A percentile compares a stretch with the other conserved stretches of the same genome.
Evolutionary conservation across 257 asterid species (phyloP).

Genomic region (Euphrasia confusa): DNA sequence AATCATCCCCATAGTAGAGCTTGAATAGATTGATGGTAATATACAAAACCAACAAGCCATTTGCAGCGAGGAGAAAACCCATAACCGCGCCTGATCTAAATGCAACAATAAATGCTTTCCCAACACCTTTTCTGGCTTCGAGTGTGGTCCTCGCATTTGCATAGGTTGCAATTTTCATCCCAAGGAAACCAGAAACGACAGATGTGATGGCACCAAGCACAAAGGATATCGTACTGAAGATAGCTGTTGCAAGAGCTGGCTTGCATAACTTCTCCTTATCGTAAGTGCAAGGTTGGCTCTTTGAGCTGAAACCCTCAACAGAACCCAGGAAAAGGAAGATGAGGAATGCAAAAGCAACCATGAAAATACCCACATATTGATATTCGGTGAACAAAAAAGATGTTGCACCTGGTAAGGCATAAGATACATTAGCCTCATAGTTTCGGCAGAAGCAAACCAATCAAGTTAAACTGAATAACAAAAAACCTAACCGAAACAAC

Average conservation of each 20-base stretch:
- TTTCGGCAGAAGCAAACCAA: background rate
- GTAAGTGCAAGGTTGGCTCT: slow-evolving; percentile 46
- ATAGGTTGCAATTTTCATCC: slow-evolving; percentile 95
- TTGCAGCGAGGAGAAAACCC: slow-evolving; percentile 98
- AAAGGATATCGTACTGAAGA: slow-evolving; percentile 77
- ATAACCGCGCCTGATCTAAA: slow-evolving; percentile 90
- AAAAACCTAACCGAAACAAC: background rate
- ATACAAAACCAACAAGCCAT: slow-evolving; percentile 82
- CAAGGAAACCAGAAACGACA: slow-evolving; percentile 90
- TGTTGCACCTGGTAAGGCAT: slow-evolving; percentile 66
- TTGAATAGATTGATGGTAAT: slow-evolving; percentile 73
- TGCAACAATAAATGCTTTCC: slow-evolving; percentile 60
- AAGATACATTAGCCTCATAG: background rate
- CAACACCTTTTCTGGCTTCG: slow-evolving; percentile 93
- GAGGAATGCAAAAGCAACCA: slow-evolving; percentile 88
- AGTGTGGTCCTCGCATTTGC: slow-evolving; percentile 95
- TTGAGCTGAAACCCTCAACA: slow-evolving; percentile 80
- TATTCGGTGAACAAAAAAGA: slow-evolving; percentile 79
- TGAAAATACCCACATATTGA: slow-evolving; percentile 78
- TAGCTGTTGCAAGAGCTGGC: slow-evolving; percentile 86
- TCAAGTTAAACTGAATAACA: background rate
- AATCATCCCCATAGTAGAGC: slow-evolving; percentile 84
- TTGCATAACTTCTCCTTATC: slow-evolving; percentile 47
- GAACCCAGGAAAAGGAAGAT: slow-evolving; percentile 94
- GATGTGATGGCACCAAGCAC: slow-evolving; percentile 92